Conservation (phyloP, 2,329 filamentous ascomycete species). For the Endothia cerciana region DNA sequence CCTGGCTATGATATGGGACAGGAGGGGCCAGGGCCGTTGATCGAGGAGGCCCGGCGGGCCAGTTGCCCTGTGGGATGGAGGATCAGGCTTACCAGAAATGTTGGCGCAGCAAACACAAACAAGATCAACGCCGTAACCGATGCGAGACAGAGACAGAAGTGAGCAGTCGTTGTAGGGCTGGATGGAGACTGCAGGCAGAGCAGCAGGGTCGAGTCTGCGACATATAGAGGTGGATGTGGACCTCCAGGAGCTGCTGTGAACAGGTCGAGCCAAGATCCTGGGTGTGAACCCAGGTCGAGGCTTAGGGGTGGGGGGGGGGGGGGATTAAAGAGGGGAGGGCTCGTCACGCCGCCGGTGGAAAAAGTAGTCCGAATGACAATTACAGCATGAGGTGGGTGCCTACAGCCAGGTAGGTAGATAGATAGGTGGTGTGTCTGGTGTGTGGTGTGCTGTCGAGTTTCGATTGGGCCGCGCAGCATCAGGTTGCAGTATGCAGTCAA, state of each 20-base stretch:
- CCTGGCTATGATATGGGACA: neutral
- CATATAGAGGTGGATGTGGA: neutral
- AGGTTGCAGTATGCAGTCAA: slow-evolving; percentile 8
- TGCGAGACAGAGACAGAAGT: slow-evolving; percentile 2
- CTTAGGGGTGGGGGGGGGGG: neutral
- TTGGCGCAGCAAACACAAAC: slow-evolving; percentile 11
- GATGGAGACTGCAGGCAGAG: neutral
- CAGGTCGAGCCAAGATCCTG: neutral
- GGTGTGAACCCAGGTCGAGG: neutral
- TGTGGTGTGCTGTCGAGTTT: slow-evolving; percentile 11
- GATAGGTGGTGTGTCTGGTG: slow-evolving; percentile 1
- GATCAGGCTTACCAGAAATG: slow-evolving; percentile 15
- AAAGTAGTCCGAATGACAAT: neutral
- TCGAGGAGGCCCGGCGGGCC: neutral
- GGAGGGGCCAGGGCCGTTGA: neutral
- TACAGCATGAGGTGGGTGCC: neutral
- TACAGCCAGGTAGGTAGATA: neutral
- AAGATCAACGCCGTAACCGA: slow-evolving; percentile 16
- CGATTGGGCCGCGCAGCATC: neutral
- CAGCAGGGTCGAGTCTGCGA: neutral
- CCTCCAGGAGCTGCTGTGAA: neutral
- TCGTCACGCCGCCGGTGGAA: neutral
- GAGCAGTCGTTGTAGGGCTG: neutral
- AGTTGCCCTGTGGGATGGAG: neutral
- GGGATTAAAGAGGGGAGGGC: neutral